Evolutionary conservation across 495 filamentous ascomycete genomes (phyloP).

Genomic region (Penicillium ochrochloron): DNA sequence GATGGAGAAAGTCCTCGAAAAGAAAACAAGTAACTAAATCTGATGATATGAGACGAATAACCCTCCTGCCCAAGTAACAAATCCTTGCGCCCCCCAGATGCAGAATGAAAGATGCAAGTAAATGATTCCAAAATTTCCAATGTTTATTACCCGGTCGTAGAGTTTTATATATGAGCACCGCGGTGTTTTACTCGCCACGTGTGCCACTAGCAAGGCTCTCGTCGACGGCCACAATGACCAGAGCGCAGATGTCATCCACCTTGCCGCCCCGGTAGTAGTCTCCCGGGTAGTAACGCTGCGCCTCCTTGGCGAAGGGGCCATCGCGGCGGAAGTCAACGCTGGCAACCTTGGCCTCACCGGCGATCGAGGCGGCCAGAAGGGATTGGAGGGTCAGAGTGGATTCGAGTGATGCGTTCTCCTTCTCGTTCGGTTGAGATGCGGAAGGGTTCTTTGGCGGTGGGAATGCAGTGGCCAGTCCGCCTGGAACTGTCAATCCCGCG

Average conservation of each 20-base stretch:
- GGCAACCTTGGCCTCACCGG: slow-evolving; percentile 78
- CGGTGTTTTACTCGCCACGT: background rate
- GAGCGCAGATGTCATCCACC: slow-evolving; percentile 85
- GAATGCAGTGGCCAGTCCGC: slow-evolving; percentile 38
- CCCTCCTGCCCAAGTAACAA: slow-evolving; percentile 6
- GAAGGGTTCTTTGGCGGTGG: slow-evolving; percentile 24
- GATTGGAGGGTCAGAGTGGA: slow-evolving; percentile 63
- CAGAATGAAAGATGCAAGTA: slow-evolving; percentile 16
- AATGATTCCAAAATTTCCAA: background rate
- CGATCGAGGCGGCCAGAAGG: slow-evolving; percentile 76
- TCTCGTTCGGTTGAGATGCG: slow-evolving; percentile 12
- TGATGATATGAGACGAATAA: background rate
- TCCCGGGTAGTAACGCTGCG: slow-evolving; percentile 81
- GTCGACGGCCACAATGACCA: slow-evolving; percentile 72
- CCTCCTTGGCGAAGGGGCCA: slow-evolving; percentile 93
- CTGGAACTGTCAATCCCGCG: slow-evolving; percentile 53
- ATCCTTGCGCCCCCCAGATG: slow-evolving; percentile 21
- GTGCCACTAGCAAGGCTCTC: slow-evolving; percentile 22
- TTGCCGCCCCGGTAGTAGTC: slow-evolving; percentile 87
- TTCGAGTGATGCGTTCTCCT: slow-evolving; percentile 6
- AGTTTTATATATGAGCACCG: background rate
- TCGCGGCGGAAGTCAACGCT: slow-evolving; percentile 78
- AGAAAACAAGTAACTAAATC: background rate
- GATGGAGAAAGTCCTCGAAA: background rate
- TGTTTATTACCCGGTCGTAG: background rate